These are phyloP conservation scores for Hibiscus tridactylites DNA, from an alignment of 345 rosid genomes.

Conservation along the genomic window DNA sequence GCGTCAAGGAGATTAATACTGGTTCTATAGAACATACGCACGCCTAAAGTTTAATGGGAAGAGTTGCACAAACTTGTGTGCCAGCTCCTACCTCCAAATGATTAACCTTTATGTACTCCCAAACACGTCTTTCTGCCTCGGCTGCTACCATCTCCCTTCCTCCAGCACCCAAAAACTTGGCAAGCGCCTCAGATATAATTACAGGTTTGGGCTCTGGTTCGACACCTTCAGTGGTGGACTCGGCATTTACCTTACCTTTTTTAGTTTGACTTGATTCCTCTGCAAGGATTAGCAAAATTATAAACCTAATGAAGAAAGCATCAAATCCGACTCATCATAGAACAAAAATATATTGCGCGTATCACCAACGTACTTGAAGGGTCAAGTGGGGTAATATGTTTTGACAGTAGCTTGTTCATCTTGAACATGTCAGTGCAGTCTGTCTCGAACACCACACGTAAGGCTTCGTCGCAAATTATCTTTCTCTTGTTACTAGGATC, in stretches of 20 bases:
- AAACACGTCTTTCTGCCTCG: conserved; percentile 51
- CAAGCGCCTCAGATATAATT: conserved; percentile 66
- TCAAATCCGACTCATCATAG: conserved; percentile 5
- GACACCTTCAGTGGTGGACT: conserved; percentile 36
- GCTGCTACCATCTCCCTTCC: conserved; percentile 57
- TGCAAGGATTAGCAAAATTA: conserved; percentile 20
- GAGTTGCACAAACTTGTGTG: not conserved
- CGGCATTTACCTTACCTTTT: conserved; percentile 52
- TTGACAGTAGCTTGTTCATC: conserved; percentile 90
- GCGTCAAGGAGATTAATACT: not conserved
- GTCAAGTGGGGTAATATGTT: conserved; percentile 80
- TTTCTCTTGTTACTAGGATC: conserved; percentile 97
- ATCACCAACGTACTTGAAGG: conserved; percentile 53
- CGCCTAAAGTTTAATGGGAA: not conserved
- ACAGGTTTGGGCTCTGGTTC: conserved; percentile 37
- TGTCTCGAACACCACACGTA: conserved; percentile 84
- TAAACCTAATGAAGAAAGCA: not conserved
- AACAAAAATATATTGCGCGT: not conserved
- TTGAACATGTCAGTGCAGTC: conserved; percentile 99
- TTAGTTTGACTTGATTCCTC: conserved; percentile 77
- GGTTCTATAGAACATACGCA: not conserved
- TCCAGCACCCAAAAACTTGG: conserved; percentile 67
- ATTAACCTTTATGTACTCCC: conserved; percentile 72
- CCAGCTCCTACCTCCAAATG: conserved; percentile 52
- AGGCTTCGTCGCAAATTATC: conserved; percentile 88